Percentiles rank a stretch among this genome's conserved stretches.
These are phyloP conservation scores for Penicillium hordei DNA, from an alignment of 2,329 filamentous ascomycete genomes.

Conservation along the genomic window DNA sequence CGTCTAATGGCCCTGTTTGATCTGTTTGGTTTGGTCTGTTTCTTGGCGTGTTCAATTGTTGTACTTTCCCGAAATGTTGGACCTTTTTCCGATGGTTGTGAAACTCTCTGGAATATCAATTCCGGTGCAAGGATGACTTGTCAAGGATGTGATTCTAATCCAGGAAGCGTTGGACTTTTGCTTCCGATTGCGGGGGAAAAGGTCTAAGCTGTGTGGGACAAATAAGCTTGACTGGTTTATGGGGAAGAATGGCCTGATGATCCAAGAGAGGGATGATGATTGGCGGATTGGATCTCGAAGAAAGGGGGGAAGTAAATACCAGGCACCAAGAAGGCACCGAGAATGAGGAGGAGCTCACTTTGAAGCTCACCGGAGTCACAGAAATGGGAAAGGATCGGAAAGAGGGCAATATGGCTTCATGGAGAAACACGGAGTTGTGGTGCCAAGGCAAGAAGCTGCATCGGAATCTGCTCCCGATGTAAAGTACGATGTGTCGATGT, in stretches of 20 bases:
- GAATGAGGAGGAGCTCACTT: background rate
- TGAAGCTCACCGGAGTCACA: slow-evolving; percentile 26
- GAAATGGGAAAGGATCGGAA: slow-evolving; percentile 28
- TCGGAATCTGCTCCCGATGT: background rate
- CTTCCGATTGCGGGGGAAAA: slow-evolving; percentile 1
- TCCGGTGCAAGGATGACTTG: background rate
- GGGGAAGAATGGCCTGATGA: background rate
- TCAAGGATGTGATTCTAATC: background rate
- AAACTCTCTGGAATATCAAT: background rate
- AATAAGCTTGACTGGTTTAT: background rate
- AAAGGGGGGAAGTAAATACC: background rate
- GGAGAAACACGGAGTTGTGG: background rate
- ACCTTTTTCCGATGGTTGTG: background rate
- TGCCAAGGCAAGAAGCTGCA: background rate
- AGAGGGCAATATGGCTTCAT: background rate
- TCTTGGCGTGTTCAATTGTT: background rate
- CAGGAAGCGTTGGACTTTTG: background rate
- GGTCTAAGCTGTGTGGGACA: slow-evolving; percentile 6
- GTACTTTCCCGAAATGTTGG: background rate
- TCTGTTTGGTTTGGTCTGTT: background rate
- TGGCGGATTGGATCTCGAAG: background rate
- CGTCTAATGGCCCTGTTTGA: background rate
- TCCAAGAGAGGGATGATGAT: background rate
- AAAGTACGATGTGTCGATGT: background rate
- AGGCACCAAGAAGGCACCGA: background rate